Percentiles rank a stretch among this genome's conserved stretches.
These are phyloP conservation scores for Rhodofomes roseus DNA, from an alignment of 1,284 basidiomycete genomes.

Conservation along the genomic window DNA sequence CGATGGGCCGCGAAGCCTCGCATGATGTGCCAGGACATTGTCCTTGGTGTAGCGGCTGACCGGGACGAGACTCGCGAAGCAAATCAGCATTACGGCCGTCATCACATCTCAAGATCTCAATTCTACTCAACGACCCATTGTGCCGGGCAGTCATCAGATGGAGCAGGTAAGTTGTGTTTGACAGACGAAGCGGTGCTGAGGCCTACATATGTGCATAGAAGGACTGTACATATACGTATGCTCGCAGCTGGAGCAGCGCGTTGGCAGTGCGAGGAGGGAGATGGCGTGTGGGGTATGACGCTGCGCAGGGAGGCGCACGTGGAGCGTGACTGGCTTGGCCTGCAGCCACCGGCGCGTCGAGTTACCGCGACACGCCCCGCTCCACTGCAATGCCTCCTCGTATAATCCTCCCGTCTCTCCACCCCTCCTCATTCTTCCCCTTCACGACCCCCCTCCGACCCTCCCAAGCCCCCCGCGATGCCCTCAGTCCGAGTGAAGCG, in stretches of 20 bases:
- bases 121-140: not conserved
- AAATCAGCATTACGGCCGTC: no score
- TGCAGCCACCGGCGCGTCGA: not conserved
- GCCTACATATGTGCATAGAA: no score
- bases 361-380: not conserved
- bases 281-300: not conserved
- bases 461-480: slow-evolving; percentile 31
- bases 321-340: not conserved
- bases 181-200: no score
- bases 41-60: no score
- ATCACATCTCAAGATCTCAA: not conserved
- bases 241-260: not conserved
- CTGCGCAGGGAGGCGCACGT: not conserved
- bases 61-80: no score
- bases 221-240: no score
- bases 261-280: not conserved
- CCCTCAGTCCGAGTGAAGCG: slow-evolving; percentile 55
- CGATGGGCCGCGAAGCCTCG: no score
- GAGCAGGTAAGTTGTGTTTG: no score
- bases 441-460: slow-evolving; percentile 8
- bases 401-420: not conserved
- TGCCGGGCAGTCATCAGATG: not conserved
- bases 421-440: slow-evolving; percentile 3
- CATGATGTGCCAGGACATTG: no score
- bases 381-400: not conserved